Evolutionary conservation across 1,284 basidiomycete species (phyloP), one percentile per base, ranked within the genome.

Genomic region (Pseudozyma sp.): DNA sequence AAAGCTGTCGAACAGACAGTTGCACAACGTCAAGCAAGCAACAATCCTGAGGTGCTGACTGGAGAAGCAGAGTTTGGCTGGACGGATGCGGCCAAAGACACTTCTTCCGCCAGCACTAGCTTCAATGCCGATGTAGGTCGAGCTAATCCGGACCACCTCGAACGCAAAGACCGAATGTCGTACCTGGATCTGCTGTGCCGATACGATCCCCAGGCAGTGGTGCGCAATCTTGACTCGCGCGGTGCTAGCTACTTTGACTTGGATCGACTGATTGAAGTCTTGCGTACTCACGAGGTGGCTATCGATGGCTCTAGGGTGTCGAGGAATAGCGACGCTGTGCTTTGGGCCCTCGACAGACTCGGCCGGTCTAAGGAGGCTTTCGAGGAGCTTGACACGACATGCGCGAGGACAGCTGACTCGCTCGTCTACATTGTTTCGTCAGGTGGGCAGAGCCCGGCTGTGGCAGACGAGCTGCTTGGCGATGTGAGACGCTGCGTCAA

Each of bases 341-440:
- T 98, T 2, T 98, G 95, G 95, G 88, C 90, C 1, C 86, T 92
- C 52, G 89, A 94, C 79, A 88, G 89, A 68, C 87, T 87, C 25
- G 92, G 91, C 0, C 87, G 89, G 52, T 89, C 91, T 1, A 86
- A 87, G 39, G 88, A 88, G 34, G 92, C 76, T 1, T 75, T 83
- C 52, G 69, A 71, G 4, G 70, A 67, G 50, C 67, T 84, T 1
- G 82, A 82, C 21, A 42, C 44, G 50, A 52, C 55, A 34, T 51
- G 66, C 64, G 40, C 76, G 89, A 25, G 62, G 39, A 68, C 68
- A 5, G 73, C 73, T 1, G 57, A 59, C 13, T 62, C 64, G 44
- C 54, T 76, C 8, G 64, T 63, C 44, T 62, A 53, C 14, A 51
- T 67, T 11, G 55, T 59, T 10, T 48, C 68, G 0, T 36, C 53